phyloP scores from a whole-genome alignment of 106 monocot genomes.

The Dendrobium huoshanense region DNA sequence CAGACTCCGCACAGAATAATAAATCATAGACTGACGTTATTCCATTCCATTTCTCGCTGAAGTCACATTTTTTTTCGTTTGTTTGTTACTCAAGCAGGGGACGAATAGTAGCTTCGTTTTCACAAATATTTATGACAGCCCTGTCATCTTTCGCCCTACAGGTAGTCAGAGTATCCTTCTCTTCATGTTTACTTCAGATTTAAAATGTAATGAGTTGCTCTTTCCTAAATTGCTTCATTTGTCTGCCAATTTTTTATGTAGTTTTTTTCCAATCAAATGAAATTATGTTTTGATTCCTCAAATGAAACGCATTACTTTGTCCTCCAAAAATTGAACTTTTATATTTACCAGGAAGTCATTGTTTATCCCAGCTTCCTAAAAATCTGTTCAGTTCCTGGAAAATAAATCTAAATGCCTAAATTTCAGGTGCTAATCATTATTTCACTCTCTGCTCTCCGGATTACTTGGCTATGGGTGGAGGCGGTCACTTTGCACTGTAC shows the following conservation, averaged over 20 bases:
- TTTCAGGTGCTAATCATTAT: constrained; percentile 90
- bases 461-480: constrained; percentile 89
- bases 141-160: constrained; percentile 82
- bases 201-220: neutral
- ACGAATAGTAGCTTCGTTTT: constrained; percentile 82
- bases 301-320: neutral
- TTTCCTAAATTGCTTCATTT: neutral
- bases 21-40: neutral
- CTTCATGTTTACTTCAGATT: neutral
- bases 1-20: too few species aligned
- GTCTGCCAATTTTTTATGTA: neutral
- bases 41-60: neutral
- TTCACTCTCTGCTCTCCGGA: constrained; percentile 78
- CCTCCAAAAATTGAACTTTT: too few species aligned
- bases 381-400: neutral
- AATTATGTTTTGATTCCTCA: neutral
- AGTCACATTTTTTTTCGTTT: neutral
- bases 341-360: neutral
- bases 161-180: constrained; percentile 27
- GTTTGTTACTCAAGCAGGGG: constrained; percentile 46
- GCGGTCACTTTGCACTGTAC: constrained; percentile 94
- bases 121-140: constrained; percentile 56
- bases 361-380: neutral
- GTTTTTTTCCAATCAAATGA: neutral
- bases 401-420: neutral